Evolutionary conservation across 1,139 yeast species (phyloP).

Genomic region (Blastobotrys ciferrii): DNA sequence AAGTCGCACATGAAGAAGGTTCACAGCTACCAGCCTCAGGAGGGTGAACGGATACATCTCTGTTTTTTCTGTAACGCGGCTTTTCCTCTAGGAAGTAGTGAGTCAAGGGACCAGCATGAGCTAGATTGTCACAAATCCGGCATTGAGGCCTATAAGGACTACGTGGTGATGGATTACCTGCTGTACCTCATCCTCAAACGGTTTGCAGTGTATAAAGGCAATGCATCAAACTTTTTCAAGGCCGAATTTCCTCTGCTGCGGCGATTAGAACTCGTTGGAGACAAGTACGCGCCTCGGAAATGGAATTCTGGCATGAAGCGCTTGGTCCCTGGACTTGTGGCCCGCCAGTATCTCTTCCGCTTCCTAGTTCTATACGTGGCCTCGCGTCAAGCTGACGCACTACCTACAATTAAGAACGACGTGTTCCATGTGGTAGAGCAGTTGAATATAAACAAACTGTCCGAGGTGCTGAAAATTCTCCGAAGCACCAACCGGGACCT

Average conservation of each 20-base stretch:
- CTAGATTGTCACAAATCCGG: neutral
- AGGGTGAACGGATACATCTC: neutral
- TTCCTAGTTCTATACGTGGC: neutral
- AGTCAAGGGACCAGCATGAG: neutral
- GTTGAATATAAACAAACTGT: neutral
- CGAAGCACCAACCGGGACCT: neutral
- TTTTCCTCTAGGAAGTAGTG: neutral
- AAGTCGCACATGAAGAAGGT: neutral
- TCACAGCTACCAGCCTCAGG: neutral
- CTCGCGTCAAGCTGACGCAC: neutral
- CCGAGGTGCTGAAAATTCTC: neutral
- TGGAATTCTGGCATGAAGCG: constrained; percentile 5
- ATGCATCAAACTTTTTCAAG: neutral
- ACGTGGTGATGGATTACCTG: constrained; percentile 5
- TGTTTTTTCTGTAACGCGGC: constrained; percentile 4
- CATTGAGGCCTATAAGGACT: neutral
- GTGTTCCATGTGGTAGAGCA: neutral
- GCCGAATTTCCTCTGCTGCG: neutral
- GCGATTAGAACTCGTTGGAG: neutral
- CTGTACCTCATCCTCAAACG: neutral
- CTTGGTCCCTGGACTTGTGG: constrained; percentile 1
- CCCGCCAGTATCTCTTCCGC: constrained; percentile 4
- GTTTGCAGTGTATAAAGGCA: neutral
- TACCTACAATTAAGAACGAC: neutral
- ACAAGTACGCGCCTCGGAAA: neutral